These are phyloP conservation scores for Exophiala phaeomuriformis DNA, from an alignment of 2,329 filamentous ascomycete genomes.

Conservation along the genomic window DNA sequence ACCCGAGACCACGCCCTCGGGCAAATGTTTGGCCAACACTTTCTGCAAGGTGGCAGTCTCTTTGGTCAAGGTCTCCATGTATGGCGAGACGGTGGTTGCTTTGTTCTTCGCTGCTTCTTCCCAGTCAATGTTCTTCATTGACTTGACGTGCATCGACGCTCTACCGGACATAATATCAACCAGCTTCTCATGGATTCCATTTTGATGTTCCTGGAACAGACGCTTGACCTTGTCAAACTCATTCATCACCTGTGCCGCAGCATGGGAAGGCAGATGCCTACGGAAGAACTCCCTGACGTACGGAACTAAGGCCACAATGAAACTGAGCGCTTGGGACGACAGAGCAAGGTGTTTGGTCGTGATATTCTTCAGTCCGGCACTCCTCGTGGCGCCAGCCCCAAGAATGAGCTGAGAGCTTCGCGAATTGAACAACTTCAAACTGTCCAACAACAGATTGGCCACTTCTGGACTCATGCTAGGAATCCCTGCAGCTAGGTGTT, in stretches of 20 bases:
- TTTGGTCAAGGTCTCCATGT: conserved; percentile 81
- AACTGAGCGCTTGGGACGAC: conserved; percentile 79
- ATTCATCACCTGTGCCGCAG: conserved; percentile 53
- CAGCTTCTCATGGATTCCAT: conserved; percentile 83
- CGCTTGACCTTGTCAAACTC: conserved; percentile 86
- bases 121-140: conserved; percentile 70
- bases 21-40: conserved; percentile 73
- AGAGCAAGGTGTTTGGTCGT: conserved; percentile 91
- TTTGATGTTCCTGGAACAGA: conserved; percentile 80
- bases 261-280: conserved; percentile 53
- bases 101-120: conserved; percentile 45
- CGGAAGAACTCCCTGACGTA: conserved; percentile 88
- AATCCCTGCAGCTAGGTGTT: conserved; percentile 74
- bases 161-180: conserved; percentile 85
- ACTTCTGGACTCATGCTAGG: conserved; percentile 85
- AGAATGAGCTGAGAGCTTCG: conserved; percentile 94
- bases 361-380: conserved; percentile 89
- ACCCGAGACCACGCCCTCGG: conserved; percentile 65
- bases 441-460: conserved; percentile 66
- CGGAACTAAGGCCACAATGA: conserved; percentile 78
- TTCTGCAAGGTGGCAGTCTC: conserved; percentile 80
- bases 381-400: conserved; percentile 81
- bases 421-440: conserved; percentile 89
- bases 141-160: conserved; percentile 64
- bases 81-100: conserved; percentile 51